A percentile compares a stretch with the other conserved stretches of the same genome.
Conservation (phyloP, 2,329 filamentous ascomycete species). For the Monosporascus sp. region DNA sequence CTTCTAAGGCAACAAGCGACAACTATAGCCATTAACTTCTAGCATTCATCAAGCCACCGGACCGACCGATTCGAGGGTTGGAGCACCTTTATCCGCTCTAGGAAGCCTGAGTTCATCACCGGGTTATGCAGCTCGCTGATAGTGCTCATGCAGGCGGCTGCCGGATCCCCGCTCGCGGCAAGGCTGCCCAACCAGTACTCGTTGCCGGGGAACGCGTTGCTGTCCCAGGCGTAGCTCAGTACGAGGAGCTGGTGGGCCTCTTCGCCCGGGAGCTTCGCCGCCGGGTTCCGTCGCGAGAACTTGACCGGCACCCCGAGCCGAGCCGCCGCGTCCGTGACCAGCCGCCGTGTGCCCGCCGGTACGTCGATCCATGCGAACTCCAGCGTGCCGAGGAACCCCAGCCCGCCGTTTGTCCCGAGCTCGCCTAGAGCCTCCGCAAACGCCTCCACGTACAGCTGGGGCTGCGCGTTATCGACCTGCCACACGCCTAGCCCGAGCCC, state of each 20-base stretch:
- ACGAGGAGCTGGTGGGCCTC: constrained; percentile 21
- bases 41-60: no score
- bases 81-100: constrained; percentile 19
- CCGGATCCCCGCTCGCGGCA: constrained; percentile 23
- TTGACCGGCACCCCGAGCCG: constrained; percentile 10
- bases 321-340: not conserved
- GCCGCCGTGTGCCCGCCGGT: not conserved
- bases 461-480: constrained; percentile 8
- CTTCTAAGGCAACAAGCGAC: no score
- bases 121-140: constrained; percentile 29
- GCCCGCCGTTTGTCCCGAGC: constrained; percentile 1
- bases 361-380: constrained; percentile 20
- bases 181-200: constrained; percentile 25
- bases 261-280: constrained; percentile 13
- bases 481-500: constrained; percentile 28
- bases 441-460: constrained; percentile 13
- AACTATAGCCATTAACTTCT: no score
- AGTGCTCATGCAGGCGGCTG: constrained; percentile 29
- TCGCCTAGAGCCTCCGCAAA: constrained; percentile 11
- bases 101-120: constrained; percentile 21
- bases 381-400: constrained; percentile 17
- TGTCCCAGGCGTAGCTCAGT: constrained; percentile 29
- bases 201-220: constrained; percentile 28
- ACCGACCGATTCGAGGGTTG: not conserved
- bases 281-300: constrained; percentile 21